A percentile compares a stretch with the other conserved stretches of the same genome.
These are phyloP conservation scores for Podochytrium sp. DNA, from an alignment of 192 early-diverging fungal species.

Conservation along the genomic window DNA sequence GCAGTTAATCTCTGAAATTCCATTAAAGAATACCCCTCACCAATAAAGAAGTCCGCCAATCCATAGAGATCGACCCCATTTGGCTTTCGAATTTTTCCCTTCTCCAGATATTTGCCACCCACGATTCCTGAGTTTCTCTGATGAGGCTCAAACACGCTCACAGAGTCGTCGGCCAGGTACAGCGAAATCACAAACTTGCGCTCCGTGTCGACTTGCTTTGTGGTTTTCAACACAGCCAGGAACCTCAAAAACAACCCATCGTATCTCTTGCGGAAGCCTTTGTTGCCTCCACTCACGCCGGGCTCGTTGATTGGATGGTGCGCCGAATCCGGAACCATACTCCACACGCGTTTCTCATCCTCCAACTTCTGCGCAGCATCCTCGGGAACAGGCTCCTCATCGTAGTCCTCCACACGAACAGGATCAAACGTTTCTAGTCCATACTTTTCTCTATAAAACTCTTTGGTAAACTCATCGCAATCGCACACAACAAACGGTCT, in stretches of 20 bases:
- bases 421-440: slow-evolving; percentile 57
- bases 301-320: not conserved
- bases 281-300: not conserved
- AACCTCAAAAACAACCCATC: slow-evolving; percentile 51
- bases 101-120: slow-evolving; percentile 66
- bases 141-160: slow-evolving; percentile 62
- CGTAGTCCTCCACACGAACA: slow-evolving; percentile 49
- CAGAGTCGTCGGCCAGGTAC: slow-evolving; percentile 58
- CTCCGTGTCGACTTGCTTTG: slow-evolving; percentile 54
- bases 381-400: slow-evolving; percentile 24
- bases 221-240: slow-evolving; percentile 40
- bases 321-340: not conserved
- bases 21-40: no score
- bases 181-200: slow-evolving; percentile 60
- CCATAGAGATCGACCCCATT: slow-evolving; percentile 44
- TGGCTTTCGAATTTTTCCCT: slow-evolving; percentile 51
- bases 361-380: not conserved
- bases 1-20: no score
- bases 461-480: slow-evolving; percentile 65
- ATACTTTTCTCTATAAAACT: slow-evolving; percentile 59
- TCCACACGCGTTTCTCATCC: not conserved
- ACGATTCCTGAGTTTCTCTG: slow-evolving; percentile 56
- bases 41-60: slow-evolving; percentile 56
- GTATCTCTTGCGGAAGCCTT: slow-evolving; percentile 28
- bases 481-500: slow-evolving; percentile 64